These are phyloP conservation scores for Hypoxylon sp. DNA, from an alignment of 2,329 filamentous ascomycete genomes.

Conservation along the genomic window DNA sequence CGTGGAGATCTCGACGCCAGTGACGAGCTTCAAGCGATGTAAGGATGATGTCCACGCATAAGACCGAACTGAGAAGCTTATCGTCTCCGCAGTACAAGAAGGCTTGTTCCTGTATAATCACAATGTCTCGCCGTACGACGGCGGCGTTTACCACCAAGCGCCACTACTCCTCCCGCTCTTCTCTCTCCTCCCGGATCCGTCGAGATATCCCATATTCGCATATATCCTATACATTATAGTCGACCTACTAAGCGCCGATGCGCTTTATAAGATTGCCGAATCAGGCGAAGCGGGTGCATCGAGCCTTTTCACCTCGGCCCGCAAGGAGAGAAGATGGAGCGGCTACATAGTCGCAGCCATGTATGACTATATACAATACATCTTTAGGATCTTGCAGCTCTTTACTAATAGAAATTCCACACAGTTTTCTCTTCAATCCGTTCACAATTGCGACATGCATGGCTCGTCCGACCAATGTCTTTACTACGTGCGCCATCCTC, in stretches of 20 bases:
- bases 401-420: conserved; percentile 15
- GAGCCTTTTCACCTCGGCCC: conserved; percentile 80
- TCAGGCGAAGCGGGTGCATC: conserved; percentile 84
- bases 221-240: conserved; percentile 83
- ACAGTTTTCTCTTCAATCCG: conserved; percentile 91
- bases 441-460: conserved; percentile 93
- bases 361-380: conserved; percentile 61
- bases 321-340: conserved; percentile 80
- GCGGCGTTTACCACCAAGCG: conserved; percentile 85
- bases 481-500: conserved; percentile 90
- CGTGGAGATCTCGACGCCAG: conserved; percentile 96
- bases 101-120: conserved; percentile 95
- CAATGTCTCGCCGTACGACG: conserved; percentile 97
- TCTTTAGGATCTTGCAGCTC: neutral
- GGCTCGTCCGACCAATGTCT: conserved; percentile 87
- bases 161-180: conserved; percentile 93
- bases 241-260: conserved; percentile 85
- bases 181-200: conserved; percentile 82
- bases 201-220: conserved; percentile 77
- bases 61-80: conserved; percentile 3
- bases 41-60: conserved; percentile 53
- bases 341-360: conserved; percentile 82
- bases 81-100: conserved; percentile 80
- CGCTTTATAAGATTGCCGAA: conserved; percentile 82
- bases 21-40: conserved; percentile 98